These are phyloP conservation scores for Kitagawia praeruptora DNA, from an alignment of 129 eudicot genomes.

Conservation along the genomic window DNA sequence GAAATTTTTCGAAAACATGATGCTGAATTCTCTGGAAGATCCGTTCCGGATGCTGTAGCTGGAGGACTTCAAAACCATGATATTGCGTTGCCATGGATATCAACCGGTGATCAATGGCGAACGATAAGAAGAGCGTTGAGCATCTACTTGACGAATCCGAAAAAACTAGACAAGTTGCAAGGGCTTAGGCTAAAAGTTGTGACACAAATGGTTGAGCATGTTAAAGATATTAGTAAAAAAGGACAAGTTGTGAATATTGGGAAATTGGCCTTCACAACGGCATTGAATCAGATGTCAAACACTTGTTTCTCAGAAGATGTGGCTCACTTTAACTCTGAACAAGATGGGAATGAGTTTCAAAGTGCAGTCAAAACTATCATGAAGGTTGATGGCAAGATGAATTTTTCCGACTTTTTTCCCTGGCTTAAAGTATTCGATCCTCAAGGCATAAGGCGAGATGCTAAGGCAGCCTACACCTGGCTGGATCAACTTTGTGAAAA, in stretches of 20 bases:
- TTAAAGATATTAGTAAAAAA: background rate
- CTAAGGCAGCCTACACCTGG: background rate
- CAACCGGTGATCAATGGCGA: slow-evolving; percentile 13
- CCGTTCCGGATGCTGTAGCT: slow-evolving; percentile 5
- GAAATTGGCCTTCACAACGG: slow-evolving; percentile 9
- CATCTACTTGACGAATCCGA: background rate
- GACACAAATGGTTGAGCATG: slow-evolving; percentile 6
- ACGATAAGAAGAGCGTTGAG: slow-evolving; percentile 8
- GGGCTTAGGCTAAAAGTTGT: slow-evolving; percentile 12
- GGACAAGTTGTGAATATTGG: slow-evolving; percentile 9
- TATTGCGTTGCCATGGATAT: slow-evolving; percentile 4
- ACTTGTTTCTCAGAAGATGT: slow-evolving; percentile 1
- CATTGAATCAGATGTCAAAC: slow-evolving; percentile 12
- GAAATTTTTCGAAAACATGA: slow-evolving; percentile 48
- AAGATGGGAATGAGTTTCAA: background rate
- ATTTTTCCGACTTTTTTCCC: background rate
- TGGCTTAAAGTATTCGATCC: background rate
- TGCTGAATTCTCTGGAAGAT: slow-evolving; percentile 14
- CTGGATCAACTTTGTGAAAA: background rate
- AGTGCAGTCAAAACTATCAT: background rate
- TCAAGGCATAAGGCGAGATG: slow-evolving; percentile 3
- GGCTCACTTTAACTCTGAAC: background rate
- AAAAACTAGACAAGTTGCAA: background rate
- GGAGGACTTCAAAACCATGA: slow-evolving; percentile 9
- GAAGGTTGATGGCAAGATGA: background rate